Evolutionary conservation across 2,329 filamentous ascomycete genomes (phyloP).

Genomic region (Aspergillus neotritici): DNA sequence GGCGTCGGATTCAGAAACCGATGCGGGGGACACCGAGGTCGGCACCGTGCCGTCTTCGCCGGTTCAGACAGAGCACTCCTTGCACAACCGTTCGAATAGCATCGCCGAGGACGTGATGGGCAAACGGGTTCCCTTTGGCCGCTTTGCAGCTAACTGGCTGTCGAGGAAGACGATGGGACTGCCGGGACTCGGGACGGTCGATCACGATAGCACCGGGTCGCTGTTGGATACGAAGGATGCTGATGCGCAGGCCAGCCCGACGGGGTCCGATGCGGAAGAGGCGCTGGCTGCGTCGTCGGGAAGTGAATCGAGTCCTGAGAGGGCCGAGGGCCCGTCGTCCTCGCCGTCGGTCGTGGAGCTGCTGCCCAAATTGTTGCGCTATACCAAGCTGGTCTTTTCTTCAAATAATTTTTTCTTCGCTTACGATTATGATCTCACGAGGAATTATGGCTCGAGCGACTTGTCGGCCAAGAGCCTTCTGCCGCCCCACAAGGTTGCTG

Average conservation of each 20-base stretch:
- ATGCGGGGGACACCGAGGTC: slow-evolving; percentile 24
- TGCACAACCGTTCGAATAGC: slow-evolving; percentile 44
- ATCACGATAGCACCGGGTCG: slow-evolving; percentile 37
- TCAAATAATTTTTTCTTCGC: slow-evolving; percentile 90
- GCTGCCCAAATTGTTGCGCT: slow-evolving; percentile 77
- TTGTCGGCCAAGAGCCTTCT: slow-evolving; percentile 40
- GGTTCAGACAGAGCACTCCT: slow-evolving; percentile 17
- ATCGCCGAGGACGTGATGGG: slow-evolving; percentile 86
- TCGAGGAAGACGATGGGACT: slow-evolving; percentile 74
- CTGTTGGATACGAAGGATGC: slow-evolving; percentile 13
- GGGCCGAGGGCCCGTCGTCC: slow-evolving; percentile 9
- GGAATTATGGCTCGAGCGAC: slow-evolving; percentile 47
- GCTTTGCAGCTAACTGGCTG: slow-evolving; percentile 89
- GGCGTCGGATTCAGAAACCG: slow-evolving; percentile 26
- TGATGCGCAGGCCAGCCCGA: not conserved
- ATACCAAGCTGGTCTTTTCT: slow-evolving; percentile 77
- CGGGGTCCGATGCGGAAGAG: slow-evolving; percentile 8
- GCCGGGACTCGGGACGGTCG: slow-evolving; percentile 64
- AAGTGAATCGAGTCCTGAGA: slow-evolving; percentile 3
- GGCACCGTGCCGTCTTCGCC: slow-evolving; percentile 24
- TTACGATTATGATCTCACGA: slow-evolving; percentile 88
- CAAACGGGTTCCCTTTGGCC: slow-evolving; percentile 74
- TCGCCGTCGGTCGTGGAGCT: slow-evolving; percentile 50
- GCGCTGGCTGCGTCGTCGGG: slow-evolving; percentile 5
- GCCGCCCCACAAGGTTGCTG: slow-evolving; percentile 66